phyloP scores from a whole-genome alignment of 176 grass and related monocot species.

The Stipa capillata region DNA sequence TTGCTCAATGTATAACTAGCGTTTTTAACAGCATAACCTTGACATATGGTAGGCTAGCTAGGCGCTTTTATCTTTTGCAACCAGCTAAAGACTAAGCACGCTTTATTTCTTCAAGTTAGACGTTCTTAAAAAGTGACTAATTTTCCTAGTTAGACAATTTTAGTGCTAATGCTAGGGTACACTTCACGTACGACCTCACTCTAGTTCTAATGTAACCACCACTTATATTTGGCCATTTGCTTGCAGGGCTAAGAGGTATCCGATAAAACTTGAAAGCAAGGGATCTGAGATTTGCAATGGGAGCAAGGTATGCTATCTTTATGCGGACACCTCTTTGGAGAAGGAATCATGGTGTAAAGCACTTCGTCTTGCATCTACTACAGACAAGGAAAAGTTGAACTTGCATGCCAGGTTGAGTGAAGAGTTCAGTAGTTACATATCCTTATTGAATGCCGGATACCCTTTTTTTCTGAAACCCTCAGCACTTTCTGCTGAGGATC shows the following conservation, averaged over 20 bases:
- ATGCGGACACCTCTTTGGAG: constrained; percentile 68
- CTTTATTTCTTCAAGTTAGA: neutral
- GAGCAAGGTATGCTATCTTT: constrained; percentile 58
- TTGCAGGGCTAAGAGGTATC: constrained; percentile 72
- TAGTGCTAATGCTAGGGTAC: neutral
- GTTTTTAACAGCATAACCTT: neutral
- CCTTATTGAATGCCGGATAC: constrained; percentile 60
- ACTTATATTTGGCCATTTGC: neutral
- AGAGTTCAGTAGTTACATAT: constrained; percentile 57
- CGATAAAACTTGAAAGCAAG: constrained; percentile 70
- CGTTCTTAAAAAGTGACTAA: neutral
- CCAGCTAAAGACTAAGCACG: neutral
- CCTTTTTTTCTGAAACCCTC: constrained; percentile 50
- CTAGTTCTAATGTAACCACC: constrained; percentile 12
- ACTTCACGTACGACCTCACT: neutral
- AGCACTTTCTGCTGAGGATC: constrained; percentile 10
- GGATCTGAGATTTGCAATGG: constrained; percentile 46
- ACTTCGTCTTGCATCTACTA: constrained; percentile 56
- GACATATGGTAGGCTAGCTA: neutral
- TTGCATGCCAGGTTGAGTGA: constrained; percentile 30
- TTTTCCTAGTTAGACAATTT: neutral
- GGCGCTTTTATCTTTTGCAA: neutral
- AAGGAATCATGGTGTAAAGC: constrained; percentile 92
- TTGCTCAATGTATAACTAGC: neutral
- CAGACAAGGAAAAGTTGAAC: constrained; percentile 33